Base-by-base conservation (phyloP, 2,329 filamentous ascomycete genomes). In the Diaporthe batatas region DNA sequence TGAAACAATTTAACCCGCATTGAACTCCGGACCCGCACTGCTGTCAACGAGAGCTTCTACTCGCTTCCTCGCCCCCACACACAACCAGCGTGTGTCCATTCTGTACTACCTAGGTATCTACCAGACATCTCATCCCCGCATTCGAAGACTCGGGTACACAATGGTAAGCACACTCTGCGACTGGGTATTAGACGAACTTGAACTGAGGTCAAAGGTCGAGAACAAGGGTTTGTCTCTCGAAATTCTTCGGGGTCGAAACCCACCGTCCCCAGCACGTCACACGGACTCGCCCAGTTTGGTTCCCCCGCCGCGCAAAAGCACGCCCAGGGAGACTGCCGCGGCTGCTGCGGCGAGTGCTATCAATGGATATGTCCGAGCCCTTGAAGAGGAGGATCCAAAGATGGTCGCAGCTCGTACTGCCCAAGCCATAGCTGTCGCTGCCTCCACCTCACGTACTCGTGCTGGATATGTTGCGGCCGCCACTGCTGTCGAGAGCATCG, bases 201-300 rank as follows among this genome's bases (percentile, higher is more conserved):
- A n/a, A n/a, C n/a, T 39, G 36, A 39, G 1, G 4, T 39, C 21
- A n/a, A 11, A 3, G 3, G 1, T 21, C 7, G 18, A 49, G 42
- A 64, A 6, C 36, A 25, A 11, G 18, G 16, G 0, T 23, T 18
- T 34, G 3, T 8, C 8, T 25, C 14, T 34, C 10, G 25, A 64
- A 34, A 3, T 2, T 14, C 59, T 64, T 21, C 42, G 59, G 1
- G 59, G 25, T 10, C 39, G 42, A 6, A 49, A 49, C 29, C 42
- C 25, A 23, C 18, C 42, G 18, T 4, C 10, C n/a, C 59, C 23
- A 18, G 16, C 18, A 8, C 42, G 18, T 23, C 25, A 1, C 42
- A 2, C 14, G 4, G 6, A 16, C 6, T 49, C 16, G 3, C 10
- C 0, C 2, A 2, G 32, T 21, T 32, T 64, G 3, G 3, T 1